Evolutionary conservation across 2,329 filamentous ascomycete species (phyloP).

Genomic region (Albifimbria verrucaria): DNA sequence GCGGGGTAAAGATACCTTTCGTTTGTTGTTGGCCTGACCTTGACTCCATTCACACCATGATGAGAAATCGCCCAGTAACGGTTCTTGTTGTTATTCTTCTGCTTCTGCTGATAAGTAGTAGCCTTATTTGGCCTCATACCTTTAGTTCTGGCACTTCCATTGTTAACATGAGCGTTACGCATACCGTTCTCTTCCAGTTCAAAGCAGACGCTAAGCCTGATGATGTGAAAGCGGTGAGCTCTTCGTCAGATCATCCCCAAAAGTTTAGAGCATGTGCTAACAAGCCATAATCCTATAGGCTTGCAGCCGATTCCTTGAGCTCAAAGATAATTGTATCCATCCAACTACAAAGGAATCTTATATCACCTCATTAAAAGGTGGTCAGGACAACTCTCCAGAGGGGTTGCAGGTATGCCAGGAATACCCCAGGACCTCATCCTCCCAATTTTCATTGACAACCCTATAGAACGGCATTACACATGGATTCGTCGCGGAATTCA

Average conservation of each 20-base stretch:
- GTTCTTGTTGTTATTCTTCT: neutral
- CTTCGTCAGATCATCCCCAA: neutral
- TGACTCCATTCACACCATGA: neutral
- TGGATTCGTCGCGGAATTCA: conserved; percentile 67
- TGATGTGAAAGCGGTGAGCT: conserved; percentile 53
- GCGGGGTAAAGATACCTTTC: neutral
- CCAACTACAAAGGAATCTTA: conserved; percentile 57
- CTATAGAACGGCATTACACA: conserved; percentile 62
- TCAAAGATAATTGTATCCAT: conserved; percentile 60
- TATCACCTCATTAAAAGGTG: conserved; percentile 55
- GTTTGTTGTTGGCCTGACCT: neutral
- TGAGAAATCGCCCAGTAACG: neutral
- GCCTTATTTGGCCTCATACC: neutral
- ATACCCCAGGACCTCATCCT: neutral
- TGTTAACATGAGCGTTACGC: conserved; percentile 41
- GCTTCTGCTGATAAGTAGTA: neutral
- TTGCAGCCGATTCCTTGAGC: conserved; percentile 35
- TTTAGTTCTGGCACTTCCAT: neutral
- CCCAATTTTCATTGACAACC: neutral
- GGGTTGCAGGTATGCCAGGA: conserved; percentile 47
- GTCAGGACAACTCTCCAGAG: conserved; percentile 60
- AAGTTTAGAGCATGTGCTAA: neutral
- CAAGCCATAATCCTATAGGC: conserved; percentile 16
- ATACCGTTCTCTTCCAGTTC: conserved; percentile 67
- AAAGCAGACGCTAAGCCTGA: conserved; percentile 46